A percentile compares a stretch with the other conserved stretches of the same genome.
Conservation (phyloP, 805 yeast species). For the Lipomyces orientalis region DNA sequence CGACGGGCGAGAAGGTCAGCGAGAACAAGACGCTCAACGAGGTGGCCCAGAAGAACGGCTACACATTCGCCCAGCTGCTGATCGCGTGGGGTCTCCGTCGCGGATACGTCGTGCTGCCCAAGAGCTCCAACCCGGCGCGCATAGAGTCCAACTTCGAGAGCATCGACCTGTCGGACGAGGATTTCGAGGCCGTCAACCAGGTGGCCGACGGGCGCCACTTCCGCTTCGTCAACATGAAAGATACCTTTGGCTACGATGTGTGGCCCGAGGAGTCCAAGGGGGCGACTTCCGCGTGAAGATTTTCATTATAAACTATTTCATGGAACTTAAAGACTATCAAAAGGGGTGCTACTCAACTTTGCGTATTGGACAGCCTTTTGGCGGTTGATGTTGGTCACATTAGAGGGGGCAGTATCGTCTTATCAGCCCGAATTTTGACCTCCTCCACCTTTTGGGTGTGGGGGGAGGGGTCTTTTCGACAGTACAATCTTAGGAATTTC, state of each 20-base stretch:
- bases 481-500: slow-evolving; percentile 5
- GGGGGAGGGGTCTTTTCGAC: slow-evolving; percentile 2
- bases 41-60: slow-evolving; percentile 62
- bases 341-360: slow-evolving; percentile 6
- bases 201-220: slow-evolving; percentile 12
- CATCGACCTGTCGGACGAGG: slow-evolving; percentile 51
- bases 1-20: slow-evolving; percentile 61
- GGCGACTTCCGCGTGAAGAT: slow-evolving; percentile 8
- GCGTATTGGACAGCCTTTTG: slow-evolving; percentile 1
- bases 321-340: slow-evolving; percentile 7
- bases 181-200: slow-evolving; percentile 43
- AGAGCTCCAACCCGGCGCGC: slow-evolving; percentile 67
- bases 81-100: slow-evolving; percentile 55
- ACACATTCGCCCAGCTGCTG: slow-evolving; percentile 58
- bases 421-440: slow-evolving; percentile 7
- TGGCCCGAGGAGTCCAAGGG: slow-evolving; percentile 12
- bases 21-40: slow-evolving; percentile 48
- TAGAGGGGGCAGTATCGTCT: slow-evolving; percentile 3
- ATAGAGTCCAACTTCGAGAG: slow-evolving; percentile 52
- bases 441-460: slow-evolving; percentile 7
- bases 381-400: slow-evolving; percentile 6
- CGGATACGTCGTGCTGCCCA: slow-evolving; percentile 37
- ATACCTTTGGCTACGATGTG: slow-evolving; percentile 15
- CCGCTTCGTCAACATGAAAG: slow-evolving; percentile 14
- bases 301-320: slow-evolving; percentile 6